These are phyloP conservation scores for Tricholomella constricta DNA, from an alignment of 768 basidiomycete genomes.

Conservation along the genomic window DNA sequence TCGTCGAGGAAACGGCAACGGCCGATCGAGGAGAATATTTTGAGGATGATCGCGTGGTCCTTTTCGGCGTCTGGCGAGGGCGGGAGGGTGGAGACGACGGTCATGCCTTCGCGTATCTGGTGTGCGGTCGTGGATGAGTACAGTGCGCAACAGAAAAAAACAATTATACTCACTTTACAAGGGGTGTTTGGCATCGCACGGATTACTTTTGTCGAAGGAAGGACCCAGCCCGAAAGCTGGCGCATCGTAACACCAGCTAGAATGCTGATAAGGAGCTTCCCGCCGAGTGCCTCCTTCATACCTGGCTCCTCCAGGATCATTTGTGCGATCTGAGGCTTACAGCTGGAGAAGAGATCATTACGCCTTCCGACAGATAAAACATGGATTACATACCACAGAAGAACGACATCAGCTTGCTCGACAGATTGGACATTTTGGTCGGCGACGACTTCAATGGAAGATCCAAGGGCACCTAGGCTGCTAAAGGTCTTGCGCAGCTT, in stretches of 20 bases:
- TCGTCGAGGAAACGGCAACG: slow-evolving; percentile 96
- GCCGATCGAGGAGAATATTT: slow-evolving; percentile 97
- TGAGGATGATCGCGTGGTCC: slow-evolving; percentile 74
- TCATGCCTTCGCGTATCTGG: slow-evolving; percentile 99
- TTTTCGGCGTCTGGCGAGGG: slow-evolving; percentile 50
- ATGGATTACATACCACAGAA: slow-evolving; percentile 71
- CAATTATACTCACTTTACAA: slow-evolving; percentile 65
- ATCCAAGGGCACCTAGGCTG: slow-evolving; percentile 58
- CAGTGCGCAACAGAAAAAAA: background rate
- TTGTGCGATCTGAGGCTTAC: slow-evolving; percentile 89
- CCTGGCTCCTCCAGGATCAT: slow-evolving; percentile 72
- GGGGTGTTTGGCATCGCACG: slow-evolving; percentile 99
- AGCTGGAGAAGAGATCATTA: slow-evolving; percentile 48
- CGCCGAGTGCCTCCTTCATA: slow-evolving; percentile 79
- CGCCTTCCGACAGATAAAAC: background rate
- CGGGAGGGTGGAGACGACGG: slow-evolving; percentile 80
- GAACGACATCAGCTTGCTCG: slow-evolving; percentile 75
- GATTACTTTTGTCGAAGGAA: slow-evolving; percentile 78
- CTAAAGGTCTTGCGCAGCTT: slow-evolving; percentile 66
- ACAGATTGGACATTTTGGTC: slow-evolving; percentile 73
- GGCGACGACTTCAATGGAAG: slow-evolving; percentile 69
- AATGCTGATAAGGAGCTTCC: slow-evolving; percentile 94
- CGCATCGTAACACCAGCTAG: slow-evolving; percentile 93
- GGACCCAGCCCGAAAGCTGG: slow-evolving; percentile 78
- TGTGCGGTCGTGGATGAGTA: background rate